These are phyloP conservation scores for Tritrichomonas musculus DNA, from an alignment of 208 protist species.

Conservation along the genomic window DNA sequence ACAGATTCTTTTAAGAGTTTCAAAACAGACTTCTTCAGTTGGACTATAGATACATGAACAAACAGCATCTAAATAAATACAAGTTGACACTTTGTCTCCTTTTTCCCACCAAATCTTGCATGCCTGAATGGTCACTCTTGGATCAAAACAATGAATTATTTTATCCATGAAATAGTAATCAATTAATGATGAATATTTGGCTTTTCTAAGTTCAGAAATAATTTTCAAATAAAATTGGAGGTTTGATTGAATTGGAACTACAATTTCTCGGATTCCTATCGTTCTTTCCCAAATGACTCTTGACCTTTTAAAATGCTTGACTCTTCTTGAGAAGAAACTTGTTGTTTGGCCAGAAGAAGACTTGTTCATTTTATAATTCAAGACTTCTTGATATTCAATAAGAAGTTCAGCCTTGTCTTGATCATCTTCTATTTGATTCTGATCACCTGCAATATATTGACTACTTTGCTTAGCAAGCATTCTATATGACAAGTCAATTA, in stretches of 20 bases:
- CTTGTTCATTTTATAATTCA: neutral
- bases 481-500: neutral
- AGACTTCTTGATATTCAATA: neutral
- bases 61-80: neutral
- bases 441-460: neutral
- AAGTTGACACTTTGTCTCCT: neutral
- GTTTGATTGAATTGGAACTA: neutral
- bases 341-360: neutral
- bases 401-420: neutral
- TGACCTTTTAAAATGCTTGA: neutral
- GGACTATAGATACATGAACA: neutral
- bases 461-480: neutral
- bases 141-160: neutral
- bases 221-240: neutral
- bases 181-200: neutral
- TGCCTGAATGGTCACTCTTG: neutral
- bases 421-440: neutral
- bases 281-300: neutral
- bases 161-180: neutral
- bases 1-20: neutral
- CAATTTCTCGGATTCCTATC: neutral
- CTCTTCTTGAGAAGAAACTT: neutral
- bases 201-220: neutral
- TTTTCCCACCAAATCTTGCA: neutral
- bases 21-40: neutral